phyloP scores from a whole-genome alignment of 306 rosid species.

The Lathyrus tuberosus region DNA sequence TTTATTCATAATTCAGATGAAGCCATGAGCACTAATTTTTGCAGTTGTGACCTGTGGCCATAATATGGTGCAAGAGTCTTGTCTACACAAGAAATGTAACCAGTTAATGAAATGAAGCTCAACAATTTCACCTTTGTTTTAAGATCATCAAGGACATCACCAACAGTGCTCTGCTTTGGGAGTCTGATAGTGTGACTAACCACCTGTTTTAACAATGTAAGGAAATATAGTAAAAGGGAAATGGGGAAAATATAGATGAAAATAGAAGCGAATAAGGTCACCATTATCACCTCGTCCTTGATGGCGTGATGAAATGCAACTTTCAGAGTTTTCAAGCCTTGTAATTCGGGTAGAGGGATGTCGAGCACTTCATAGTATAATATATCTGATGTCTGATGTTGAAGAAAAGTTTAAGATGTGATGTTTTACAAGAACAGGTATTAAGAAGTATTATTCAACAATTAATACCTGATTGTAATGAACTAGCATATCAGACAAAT shows the following conservation, averaged over 20 bases:
- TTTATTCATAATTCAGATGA: slow-evolving; percentile 7
- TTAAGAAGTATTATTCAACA: not conserved
- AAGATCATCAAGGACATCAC: slow-evolving; percentile 83
- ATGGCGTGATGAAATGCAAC: slow-evolving; percentile 83
- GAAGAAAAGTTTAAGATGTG: slow-evolving; percentile 36
- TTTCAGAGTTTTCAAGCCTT: slow-evolving; percentile 84
- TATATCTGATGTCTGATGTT: slow-evolving; percentile 77
- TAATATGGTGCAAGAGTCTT: not conserved
- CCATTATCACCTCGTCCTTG: slow-evolving; percentile 77
- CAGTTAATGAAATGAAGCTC: not conserved
- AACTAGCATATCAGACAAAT: slow-evolving; percentile 79
- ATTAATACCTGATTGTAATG: slow-evolving; percentile 82
- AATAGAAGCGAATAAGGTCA: slow-evolving; percentile 35
- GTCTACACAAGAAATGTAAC: not conserved
- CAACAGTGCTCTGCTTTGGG: slow-evolving; percentile 85
- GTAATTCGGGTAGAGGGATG: slow-evolving; percentile 87
- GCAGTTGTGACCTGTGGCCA: slow-evolving; percentile 21
- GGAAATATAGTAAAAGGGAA: slow-evolving; percentile 14
- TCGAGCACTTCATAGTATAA: slow-evolving; percentile 84
- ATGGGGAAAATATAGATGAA: slow-evolving; percentile 3
- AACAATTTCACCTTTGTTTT: slow-evolving; percentile 66
- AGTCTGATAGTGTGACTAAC: slow-evolving; percentile 75
- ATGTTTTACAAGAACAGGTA: slow-evolving; percentile 17
- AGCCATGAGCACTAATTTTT: slow-evolving; percentile 8
- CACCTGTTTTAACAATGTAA: slow-evolving; percentile 50